Conservation (phyloP, 495 filamentous ascomycete species). For the Penicillium macrosclerotiorum region DNA sequence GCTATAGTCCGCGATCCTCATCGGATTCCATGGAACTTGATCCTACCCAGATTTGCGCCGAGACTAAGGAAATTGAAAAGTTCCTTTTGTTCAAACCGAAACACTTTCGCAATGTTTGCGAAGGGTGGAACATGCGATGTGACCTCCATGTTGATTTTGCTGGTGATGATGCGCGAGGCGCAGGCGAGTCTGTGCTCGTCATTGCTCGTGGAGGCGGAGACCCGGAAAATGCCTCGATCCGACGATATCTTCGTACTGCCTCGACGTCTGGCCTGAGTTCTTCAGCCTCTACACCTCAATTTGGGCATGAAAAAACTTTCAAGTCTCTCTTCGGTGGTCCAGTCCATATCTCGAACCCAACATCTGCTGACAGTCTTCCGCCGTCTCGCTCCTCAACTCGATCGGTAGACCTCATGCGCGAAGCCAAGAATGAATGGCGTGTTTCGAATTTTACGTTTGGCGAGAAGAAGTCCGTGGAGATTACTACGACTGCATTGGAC, state of each 20-base stretch:
- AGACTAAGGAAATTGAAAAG: slow-evolving; percentile 77
- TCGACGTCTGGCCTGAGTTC: slow-evolving; percentile 11
- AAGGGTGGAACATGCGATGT: slow-evolving; percentile 91
- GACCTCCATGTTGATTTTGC: slow-evolving; percentile 87
- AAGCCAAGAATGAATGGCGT: slow-evolving; percentile 53
- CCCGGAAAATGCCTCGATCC: slow-evolving; percentile 45
- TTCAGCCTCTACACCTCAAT: slow-evolving; percentile 2
- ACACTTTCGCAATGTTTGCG: slow-evolving; percentile 74
- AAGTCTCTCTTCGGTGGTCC: slow-evolving; percentile 41
- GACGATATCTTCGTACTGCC: slow-evolving; percentile 43
- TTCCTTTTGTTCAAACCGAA: slow-evolving; percentile 72
- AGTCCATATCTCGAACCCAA: slow-evolving; percentile 5
- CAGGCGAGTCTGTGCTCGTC: slow-evolving; percentile 73
- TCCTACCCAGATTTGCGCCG: slow-evolving; percentile 65
- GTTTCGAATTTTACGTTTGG: slow-evolving; percentile 57
- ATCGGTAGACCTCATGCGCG: slow-evolving; percentile 12
- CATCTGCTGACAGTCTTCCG: slow-evolving; percentile 15
- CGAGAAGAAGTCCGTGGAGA: slow-evolving; percentile 48
- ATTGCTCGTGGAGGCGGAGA: slow-evolving; percentile 68
- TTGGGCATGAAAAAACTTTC: background rate
- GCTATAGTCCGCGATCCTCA: slow-evolving; percentile 66
- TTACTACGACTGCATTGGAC: slow-evolving; percentile 77
- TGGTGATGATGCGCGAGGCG: slow-evolving; percentile 67
- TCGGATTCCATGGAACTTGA: slow-evolving; percentile 70
- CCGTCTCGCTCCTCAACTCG: slow-evolving; percentile 32